Evolutionary conservation across 148 eudicot genomes (phyloP).

Genomic region (Rhododendron henanense): DNA sequence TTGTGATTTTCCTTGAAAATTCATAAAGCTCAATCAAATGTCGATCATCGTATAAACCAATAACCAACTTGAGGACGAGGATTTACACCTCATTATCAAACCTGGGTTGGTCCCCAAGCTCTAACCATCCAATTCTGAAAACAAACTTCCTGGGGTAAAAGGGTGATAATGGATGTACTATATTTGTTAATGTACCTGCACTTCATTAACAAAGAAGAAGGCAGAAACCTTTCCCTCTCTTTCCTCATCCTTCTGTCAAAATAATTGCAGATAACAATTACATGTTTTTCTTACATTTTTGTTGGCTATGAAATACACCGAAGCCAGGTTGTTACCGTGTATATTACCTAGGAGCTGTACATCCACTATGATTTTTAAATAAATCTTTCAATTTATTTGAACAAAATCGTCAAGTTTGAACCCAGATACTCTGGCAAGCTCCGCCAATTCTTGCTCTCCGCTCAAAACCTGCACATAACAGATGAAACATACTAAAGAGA

Average conservation of each 20-base stretch:
- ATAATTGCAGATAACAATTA: background rate
- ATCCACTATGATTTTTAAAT: background rate
- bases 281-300: background rate
- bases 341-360: background rate
- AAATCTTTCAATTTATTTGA: constrained; percentile 9
- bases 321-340: background rate
- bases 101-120: background rate
- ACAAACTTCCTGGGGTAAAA: background rate
- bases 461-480: constrained; percentile 52
- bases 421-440: constrained; percentile 62
- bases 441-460: constrained; percentile 59
- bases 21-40: background rate
- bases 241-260: background rate
- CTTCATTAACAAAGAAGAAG: background rate
- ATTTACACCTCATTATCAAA: background rate
- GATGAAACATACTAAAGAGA: constrained; percentile 6
- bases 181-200: background rate
- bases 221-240: background rate
- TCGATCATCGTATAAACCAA: background rate
- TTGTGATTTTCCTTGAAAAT: background rate
- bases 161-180: background rate
- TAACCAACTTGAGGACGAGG: background rate
- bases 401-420: constrained; percentile 33
- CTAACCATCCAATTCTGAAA: background rate
- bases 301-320: background rate